A percentile compares a stretch with the other conserved stretches of the same genome.
These are phyloP conservation scores for Eutrema yunnanense DNA, from an alignment of 345 rosid species.

Conservation along the genomic window DNA sequence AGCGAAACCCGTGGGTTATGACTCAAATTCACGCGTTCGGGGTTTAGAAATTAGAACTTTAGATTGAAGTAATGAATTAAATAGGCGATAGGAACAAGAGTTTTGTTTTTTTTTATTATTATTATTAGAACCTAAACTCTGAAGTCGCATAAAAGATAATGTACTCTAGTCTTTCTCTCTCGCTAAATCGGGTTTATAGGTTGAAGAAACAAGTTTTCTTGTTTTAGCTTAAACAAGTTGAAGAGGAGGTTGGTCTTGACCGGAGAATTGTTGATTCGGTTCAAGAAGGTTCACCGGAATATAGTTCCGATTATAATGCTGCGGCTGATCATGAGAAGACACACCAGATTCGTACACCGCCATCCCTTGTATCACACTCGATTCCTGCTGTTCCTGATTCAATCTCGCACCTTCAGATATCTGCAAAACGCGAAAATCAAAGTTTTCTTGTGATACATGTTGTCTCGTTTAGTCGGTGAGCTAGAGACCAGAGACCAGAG, in stretches of 20 bases:
- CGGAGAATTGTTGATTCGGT: constrained; percentile 56
- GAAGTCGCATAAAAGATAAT: neutral
- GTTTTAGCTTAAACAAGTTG: constrained; percentile 24
- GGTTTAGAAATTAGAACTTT: neutral
- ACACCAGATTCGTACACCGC: constrained; percentile 35
- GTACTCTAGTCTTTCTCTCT: constrained; percentile 3
- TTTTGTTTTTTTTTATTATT: neutral
- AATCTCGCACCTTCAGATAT: constrained; percentile 55
- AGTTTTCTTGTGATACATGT: neutral
- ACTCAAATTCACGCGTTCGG: neutral
- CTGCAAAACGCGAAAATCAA: constrained; percentile 27
- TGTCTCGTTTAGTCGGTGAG: neutral
- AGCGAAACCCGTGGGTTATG: no score
- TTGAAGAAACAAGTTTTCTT: constrained; percentile 6
- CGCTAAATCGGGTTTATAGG: neutral
- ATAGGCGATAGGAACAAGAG: neutral
- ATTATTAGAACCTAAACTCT: constrained; percentile 2
- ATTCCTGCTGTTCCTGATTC: constrained; percentile 33
- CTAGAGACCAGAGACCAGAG: neutral
- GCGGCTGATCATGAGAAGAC: constrained; percentile 37
- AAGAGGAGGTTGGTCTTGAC: constrained; percentile 51
- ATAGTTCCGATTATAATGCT: constrained; percentile 49
- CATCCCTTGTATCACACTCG: constrained; percentile 35
- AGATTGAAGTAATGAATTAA: neutral
- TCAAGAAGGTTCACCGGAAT: constrained; percentile 61